Conservation (phyloP, 169 alveolate genomes). For the Ichthyophthirius multifiliis region DNA sequence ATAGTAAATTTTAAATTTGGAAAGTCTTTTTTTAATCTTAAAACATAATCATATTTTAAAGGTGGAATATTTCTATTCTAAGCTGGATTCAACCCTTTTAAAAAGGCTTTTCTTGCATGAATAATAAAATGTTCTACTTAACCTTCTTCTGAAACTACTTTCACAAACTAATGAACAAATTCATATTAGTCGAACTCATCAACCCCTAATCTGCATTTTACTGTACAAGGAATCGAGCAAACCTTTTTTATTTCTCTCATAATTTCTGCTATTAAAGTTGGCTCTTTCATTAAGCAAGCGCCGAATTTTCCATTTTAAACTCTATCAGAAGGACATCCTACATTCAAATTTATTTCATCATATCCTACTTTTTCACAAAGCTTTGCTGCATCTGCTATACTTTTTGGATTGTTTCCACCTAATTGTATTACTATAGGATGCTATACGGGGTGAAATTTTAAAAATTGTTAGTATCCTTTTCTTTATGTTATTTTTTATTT, state of each 20-base stretch:
- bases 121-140: constrained; percentile 43
- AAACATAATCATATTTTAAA: constrained; percentile 52
- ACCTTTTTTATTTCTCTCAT: constrained; percentile 41
- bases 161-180: constrained; percentile 43
- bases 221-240: constrained; percentile 43
- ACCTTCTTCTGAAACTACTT: constrained; percentile 24
- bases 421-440: constrained; percentile 73
- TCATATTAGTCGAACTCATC: constrained; percentile 52
- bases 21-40: constrained; percentile 47
- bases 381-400: constrained; percentile 59
- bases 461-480: background rate
- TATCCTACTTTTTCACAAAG: constrained; percentile 57
- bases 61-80: constrained; percentile 65
- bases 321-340: constrained; percentile 75
- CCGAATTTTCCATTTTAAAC: constrained; percentile 73
- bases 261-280: constrained; percentile 53
- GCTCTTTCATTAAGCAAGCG: constrained; percentile 72
- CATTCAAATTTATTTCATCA: constrained; percentile 69
- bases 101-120: constrained; percentile 51
- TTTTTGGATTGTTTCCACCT: constrained; percentile 78
- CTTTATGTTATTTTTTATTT: background rate
- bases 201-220: constrained; percentile 61
- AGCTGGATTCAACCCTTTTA: constrained; percentile 55
- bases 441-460: constrained; percentile 43
- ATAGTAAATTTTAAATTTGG: constrained; percentile 43